Evolutionary conservation across 371 early-diverging fungal species (phyloP), one percentile per base, ranked within the genome.

Genomic region (Haplosporangium sp.): DNA sequence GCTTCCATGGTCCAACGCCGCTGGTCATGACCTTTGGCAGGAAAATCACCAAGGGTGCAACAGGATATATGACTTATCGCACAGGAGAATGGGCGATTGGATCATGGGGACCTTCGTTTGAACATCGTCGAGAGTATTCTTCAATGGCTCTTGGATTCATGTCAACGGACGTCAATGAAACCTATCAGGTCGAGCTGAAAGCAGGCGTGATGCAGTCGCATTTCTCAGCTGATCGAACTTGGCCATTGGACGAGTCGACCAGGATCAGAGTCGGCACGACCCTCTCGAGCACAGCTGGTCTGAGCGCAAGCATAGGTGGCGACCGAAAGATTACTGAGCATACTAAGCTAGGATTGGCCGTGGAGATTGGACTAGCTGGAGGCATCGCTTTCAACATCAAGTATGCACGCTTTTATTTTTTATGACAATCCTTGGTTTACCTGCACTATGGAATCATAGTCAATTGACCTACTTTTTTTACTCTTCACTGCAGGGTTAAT

Each of bases 41-140:
- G 6, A 81, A 88, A 29, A 73, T 91, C 50, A 86, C 84, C 55
- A 68, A 82, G 38, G 82, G 86, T 0, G 86, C 87, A 12, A 92
- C 94, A 6, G 95, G 94, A 11, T 94, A 90, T 74, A 75, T 95
- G 58, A 92, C 92, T 0, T 95, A 90, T 69, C 83, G 89, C 43
- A 91, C 94, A 0, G 95, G 94, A 12, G 89, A 90, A 61, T 93
- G 89, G 87, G 77, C 82, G 11, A 74, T 94, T 42, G 88, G 91
- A 12, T 83, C 83, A 8, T 91, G 92, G 92, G 90, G 92, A 9
- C 81, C 81, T 13, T 82, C 82, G 62, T 61, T 72, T 6, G 82
- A 83, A 1, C 73, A 76, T n/a, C 86, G 82, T 13, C 79, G 85
- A 59, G 87, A 88, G 40, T 84, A 76, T 60, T 90, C 92, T 9